Evolutionary conservation across 192 early-diverging fungal genomes (phyloP).

Genomic region (Umbelopsis isabellina): DNA sequence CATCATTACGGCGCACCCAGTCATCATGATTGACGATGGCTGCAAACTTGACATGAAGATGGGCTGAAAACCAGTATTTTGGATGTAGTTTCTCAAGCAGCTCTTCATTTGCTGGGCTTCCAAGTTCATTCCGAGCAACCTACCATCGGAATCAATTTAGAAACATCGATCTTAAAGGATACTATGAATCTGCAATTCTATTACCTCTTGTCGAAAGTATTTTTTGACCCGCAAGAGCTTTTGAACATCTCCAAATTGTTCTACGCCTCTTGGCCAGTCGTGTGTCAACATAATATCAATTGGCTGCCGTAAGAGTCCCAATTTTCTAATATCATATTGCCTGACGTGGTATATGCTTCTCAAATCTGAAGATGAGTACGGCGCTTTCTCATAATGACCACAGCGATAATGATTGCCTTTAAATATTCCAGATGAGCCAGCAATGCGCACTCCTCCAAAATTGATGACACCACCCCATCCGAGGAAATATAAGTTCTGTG

Average conservation of each 20-base stretch:
- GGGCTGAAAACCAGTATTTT: constrained; percentile 92
- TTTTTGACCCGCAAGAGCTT: constrained; percentile 68
- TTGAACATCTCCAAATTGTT: constrained; percentile 71
- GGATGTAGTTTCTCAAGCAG: constrained; percentile 81
- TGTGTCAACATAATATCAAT: constrained; percentile 93
- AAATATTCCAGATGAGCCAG: constrained; percentile 93
- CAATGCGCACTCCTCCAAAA: constrained; percentile 89
- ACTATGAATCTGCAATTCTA: neutral
- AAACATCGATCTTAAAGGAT: neutral
- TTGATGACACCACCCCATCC: constrained; percentile 86
- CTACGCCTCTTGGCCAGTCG: constrained; percentile 94
- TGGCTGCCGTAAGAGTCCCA: constrained; percentile 71
- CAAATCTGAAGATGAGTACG: constrained; percentile 67
- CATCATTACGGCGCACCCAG: neutral
- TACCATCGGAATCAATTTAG: constrained; percentile 32
- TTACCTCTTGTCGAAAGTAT: constrained; percentile 78
- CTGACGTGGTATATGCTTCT: constrained; percentile 87
- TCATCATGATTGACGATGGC: constrained; percentile 64
- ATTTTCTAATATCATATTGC: constrained; percentile 79
- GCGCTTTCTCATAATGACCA: constrained; percentile 76
- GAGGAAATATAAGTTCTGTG: constrained; percentile 91
- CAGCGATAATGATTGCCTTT: constrained; percentile 61
- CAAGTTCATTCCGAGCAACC: constrained; percentile 72
- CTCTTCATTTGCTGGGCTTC: constrained; percentile 71
- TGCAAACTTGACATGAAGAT: constrained; percentile 90